Base-by-base conservation (phyloP, 768 basidiomycete species). In the Boletus eberwhitei region DNA sequence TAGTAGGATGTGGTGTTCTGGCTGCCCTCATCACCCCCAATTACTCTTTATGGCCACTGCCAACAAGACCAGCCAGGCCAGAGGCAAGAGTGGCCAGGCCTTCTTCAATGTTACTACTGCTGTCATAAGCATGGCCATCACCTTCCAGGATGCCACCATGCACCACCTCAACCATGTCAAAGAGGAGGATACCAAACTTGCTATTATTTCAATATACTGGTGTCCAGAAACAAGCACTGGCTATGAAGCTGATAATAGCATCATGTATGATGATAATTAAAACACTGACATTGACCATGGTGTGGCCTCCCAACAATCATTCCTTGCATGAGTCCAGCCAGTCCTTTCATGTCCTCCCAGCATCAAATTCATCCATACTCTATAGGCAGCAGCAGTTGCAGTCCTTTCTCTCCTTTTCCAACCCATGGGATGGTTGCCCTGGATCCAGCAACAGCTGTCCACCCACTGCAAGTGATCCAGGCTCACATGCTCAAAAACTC, bases 241-340 rank as follows among this genome's bases (percentile, higher is more conserved):
- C 9, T 88, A 88, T 72, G 87, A 89, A 62, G 82, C 78, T 42
- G 75, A 73, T 42, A 61, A 71, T 50, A 42, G 21, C 50, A 55
- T 64, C 55, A 53, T 70, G 43, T 72, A 70, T 26, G 41, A 17
- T 38, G 66, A 77, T 58, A 59, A 70, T 48, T 77, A 75, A 65
- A 66, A 69, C 14, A 55, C 71, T 31, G 73, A 76, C 60, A 56
- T 74, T 59, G 78, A 74, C 63, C 65, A 64, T 58, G 69, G 65
- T 40, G 49, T 69, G 77, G 48, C 73, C 73, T 59, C 62, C 68
- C 65, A 74, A 68, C 64, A 75, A 62, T 46, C 84, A 85, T 83
- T 87, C 85, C 83, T 86, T 86, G 86, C 85, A 83, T 80, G 83
- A 83, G 77, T 76, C 83, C 80, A 75, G 78, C 82, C 85, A 87